Base-by-base conservation (phyloP, 495 filamentous ascomycete species). In the Xylaria venustula region DNA sequence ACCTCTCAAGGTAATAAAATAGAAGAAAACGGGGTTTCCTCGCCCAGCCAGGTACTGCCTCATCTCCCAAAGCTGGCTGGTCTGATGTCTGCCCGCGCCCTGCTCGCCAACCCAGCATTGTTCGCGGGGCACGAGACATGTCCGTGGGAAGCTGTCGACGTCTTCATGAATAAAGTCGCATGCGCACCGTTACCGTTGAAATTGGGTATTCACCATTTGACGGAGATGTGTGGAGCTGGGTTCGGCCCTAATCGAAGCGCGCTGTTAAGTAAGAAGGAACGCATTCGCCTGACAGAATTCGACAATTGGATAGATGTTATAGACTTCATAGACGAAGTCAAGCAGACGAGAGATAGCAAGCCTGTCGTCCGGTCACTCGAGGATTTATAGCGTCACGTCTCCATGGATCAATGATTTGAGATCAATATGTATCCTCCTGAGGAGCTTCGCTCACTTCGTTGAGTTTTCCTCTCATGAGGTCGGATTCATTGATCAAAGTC, bases 41-140 rank as follows among this genome's bases (percentile, higher is more conserved):
- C 32, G 23, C 8, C 61, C 26, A 12, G 54, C 11, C 32, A 22
- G 19, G 32, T 61, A 60, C 54, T 57, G 26, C 47, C 58, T 19
- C 61, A 72, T 62, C 64, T 78, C 49, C 77, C 70, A 30, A 56
- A 75, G 17, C 69, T 78, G 11, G 55, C 72, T 41, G 83, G 83
- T 22, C 79, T 89, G 4, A 88, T 89, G 87, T 79, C 86, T 46
- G 87, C 87, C 15, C 77, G 87, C 50, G 85, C 83, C 6, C 67
- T 88, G 3, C 74, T 89, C 42, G 71, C 79, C 54, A 89, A 88
- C 71, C 87, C 86, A 3, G 83, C 83, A 0, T 64, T 89, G 34
- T 88, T 84, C 74, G 73, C 79, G 0, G 84, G 83, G n/a, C 63
- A 76, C 62, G 64, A 75, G 20, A 68, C 71, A 46, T 86, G 85